Evolutionary conservation across 768 basidiomycete species (phyloP), one percentile per base, ranked within the genome.

Genomic region (Psilocybe tampanensis): DNA sequence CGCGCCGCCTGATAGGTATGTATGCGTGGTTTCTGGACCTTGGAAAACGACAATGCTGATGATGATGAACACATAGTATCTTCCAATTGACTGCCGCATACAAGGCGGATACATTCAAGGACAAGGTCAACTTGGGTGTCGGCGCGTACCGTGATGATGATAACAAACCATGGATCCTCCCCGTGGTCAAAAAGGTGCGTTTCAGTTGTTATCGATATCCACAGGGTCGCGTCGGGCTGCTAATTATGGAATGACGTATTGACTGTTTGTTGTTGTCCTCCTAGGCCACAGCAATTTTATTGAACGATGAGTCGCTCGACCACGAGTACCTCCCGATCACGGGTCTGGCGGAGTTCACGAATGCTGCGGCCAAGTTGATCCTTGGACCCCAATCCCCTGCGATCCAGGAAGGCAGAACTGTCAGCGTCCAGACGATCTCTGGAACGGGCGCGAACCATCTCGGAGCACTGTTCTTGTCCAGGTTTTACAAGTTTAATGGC

Each of bases 391-490:
- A 85, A 45, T 90, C 90, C 15, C 76, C 80, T 51, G 90, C 87
- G 13, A 75, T 98, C 59, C 74, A 79, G 61, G 89, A 92, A 59
- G 79, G 77, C 26, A 85, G 93, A 49, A 87, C 87, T 29, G 80
- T 84, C 39, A 90, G 88, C 69, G 90, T 90, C 45, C 95, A 98
- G 76, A 95, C 95, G 13, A 91, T 97, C 62, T 96, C 94, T 13
- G 95, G 95, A 23, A 98, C 95, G 2, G 95, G 95, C 48, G 95
- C 95, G 47, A 95, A 96, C 76, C 95, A 96, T 73, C 82, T 96
- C 47, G 95, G 87, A 22, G 95, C 88, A 2, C 74, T 94, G 51
- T 97, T 97, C 80, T 74, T 98, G 62, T 86, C 87, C 59, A 80
- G 80, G 58, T 95, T 91, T 76, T 97, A 96, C 74, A 75, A 79